Base-by-base conservation (phyloP, 1,284 basidiomycete species). In the Malassezia psittaci region DNA sequence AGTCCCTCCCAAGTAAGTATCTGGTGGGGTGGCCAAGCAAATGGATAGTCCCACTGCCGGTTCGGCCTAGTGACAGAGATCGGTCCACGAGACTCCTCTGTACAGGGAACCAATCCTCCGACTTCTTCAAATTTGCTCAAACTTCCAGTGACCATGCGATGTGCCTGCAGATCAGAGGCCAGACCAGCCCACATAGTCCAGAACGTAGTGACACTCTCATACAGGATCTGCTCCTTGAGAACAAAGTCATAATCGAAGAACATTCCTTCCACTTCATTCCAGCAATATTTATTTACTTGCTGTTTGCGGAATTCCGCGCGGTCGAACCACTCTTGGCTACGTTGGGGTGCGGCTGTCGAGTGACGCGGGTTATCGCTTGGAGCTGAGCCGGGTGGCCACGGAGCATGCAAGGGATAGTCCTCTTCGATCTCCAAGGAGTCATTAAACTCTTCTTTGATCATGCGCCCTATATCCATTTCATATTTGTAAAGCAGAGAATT, bases 131-230 rank as follows among this genome's bases (percentile, higher is more conserved):
- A 96, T 78, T 94, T 94, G 78, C 85, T 84, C 69, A 98, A 76
- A 19, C 89, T 90, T 54, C 12, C 32, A 29, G 47, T 88, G 85
- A 96, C 85, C 68, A 98, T 82, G 76, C 85, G 85, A 81, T 86
- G 85, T 45, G 87, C 88, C 77, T 98, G 94, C 61, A 89, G 85
- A 67, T 94, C 90, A 66, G 86, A 90, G 21, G 91, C 89, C 76
- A 90, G 90, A 11, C 93, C 94, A 12, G 90, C 89, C 94, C 93
- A 98, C 60, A 98, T 81, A 45, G 90, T 83, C 91, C 91, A 98
- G 77, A 93, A 87, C 19, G 87, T 81, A 1, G 94, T 98, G 37
- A 89, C 93, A 70, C 85, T 88, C 79, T 98, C 94, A 72, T 96
- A 98, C 65, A 90, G 76, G 61, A 85, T 88, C 79, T 94, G 90